A percentile compares a stretch with the other conserved stretches of the same genome.
Conservation (phyloP, 2,329 filamentous ascomycete genomes). For the Ceratocystis cubensis region DNA sequence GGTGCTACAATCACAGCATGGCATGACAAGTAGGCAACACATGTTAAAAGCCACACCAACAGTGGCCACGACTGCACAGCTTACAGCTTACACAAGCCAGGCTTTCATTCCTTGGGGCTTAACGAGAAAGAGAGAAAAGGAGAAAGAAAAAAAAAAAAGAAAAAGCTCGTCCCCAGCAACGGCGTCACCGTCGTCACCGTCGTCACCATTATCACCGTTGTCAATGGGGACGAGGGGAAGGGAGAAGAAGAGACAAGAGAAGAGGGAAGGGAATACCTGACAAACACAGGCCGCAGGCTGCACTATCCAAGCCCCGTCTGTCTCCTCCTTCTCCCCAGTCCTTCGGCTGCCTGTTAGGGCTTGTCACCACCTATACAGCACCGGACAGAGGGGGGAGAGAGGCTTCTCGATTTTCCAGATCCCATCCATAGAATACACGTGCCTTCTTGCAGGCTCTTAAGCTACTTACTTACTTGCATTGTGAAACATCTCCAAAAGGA, state of each 20-base stretch:
- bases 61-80: not conserved
- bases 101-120: not conserved
- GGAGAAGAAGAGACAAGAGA: not conserved
- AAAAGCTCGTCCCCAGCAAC: not conserved
- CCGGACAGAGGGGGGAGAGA: not conserved
- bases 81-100: not conserved
- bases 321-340: not conserved
- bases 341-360: not conserved
- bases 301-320: not conserved
- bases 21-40: no score
- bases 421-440: not conserved
- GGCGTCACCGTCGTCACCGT: not conserved
- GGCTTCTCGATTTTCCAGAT: not conserved
- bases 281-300: not conserved
- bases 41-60: not conserved
- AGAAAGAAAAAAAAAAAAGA: not conserved
- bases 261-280: not conserved
- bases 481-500: not conserved
- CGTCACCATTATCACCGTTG: not conserved
- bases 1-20: no score
- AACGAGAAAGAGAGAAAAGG: not conserved
- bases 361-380: not conserved
- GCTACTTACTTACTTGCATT: not conserved
- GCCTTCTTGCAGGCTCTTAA: not conserved
- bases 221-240: not conserved